Evolutionary conservation across 1,284 basidiomycete species (phyloP).

Genomic region (Cryptococcus sp.): DNA sequence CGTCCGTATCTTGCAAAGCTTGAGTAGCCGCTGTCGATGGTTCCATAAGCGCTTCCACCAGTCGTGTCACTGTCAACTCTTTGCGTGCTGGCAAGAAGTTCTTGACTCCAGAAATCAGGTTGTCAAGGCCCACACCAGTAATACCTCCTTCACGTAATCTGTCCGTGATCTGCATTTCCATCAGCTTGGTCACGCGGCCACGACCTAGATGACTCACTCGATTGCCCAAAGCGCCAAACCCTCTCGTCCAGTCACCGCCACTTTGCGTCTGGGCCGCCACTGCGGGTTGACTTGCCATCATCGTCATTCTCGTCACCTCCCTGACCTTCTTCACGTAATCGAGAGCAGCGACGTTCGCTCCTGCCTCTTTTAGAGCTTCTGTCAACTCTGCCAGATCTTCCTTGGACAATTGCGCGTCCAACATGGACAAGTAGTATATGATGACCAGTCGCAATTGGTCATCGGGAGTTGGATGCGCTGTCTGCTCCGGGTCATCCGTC

Average conservation of each 20-base stretch:
- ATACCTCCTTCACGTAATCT: slow-evolving; percentile 87
- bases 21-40: slow-evolving; percentile 87
- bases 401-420: slow-evolving; percentile 75
- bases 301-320: slow-evolving; percentile 89
- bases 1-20: slow-evolving; percentile 93
- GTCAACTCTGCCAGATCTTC: slow-evolving; percentile 88
- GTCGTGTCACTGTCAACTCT: slow-evolving; percentile 84
- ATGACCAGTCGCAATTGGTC: slow-evolving; percentile 94
- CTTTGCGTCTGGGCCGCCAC: slow-evolving; percentile 51
- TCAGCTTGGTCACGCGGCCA: slow-evolving; percentile 5
- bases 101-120: slow-evolving; percentile 95
- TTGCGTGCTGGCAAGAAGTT: slow-evolving; percentile 97
- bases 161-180: slow-evolving; percentile 65
- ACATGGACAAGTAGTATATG: slow-evolving; percentile 87
- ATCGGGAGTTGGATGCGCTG: slow-evolving; percentile 58
- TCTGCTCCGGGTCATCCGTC: slow-evolving; percentile 61
- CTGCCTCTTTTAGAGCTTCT: slow-evolving; percentile 76
- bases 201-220: slow-evolving; percentile 60
- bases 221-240: slow-evolving; percentile 89
- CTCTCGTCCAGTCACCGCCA: slow-evolving; percentile 66
- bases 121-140: slow-evolving; percentile 69
- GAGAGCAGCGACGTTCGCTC: slow-evolving; percentile 79
- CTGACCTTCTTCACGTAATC: slow-evolving; percentile 90
- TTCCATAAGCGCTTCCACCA: slow-evolving; percentile 97
- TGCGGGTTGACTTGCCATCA: slow-evolving; percentile 76